Evolutionary conservation across 805 yeast species (phyloP).

Genomic region (Myxozyma udenii): DNA sequence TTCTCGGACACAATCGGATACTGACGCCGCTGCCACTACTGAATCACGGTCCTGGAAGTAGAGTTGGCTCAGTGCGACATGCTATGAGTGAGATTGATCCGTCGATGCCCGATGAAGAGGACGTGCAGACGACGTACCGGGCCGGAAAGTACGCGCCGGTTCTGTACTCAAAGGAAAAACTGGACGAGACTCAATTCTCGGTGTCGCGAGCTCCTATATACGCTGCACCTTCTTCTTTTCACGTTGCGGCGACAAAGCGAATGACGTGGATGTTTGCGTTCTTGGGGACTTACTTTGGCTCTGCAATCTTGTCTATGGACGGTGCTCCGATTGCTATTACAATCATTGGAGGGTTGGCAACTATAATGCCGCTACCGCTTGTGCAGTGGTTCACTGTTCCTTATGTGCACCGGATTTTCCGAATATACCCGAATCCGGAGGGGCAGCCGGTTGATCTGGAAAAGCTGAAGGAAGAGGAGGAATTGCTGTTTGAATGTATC

Average conservation of each 20-base stretch:
- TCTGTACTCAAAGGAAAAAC: conserved; percentile 7
- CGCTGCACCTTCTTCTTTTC: conserved; percentile 31
- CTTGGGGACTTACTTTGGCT: conserved; percentile 28
- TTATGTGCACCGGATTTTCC: conserved; percentile 67
- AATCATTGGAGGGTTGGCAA: conserved; percentile 42
- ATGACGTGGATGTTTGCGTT: conserved; percentile 27
- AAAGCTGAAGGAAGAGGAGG: conserved; percentile 58
- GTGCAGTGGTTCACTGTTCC: conserved; percentile 55
- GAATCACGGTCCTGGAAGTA: not conserved
- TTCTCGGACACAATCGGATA: not conserved
- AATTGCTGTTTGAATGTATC: conserved; percentile 64
- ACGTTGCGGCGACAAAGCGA: conserved; percentile 31
- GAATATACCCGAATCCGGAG: conserved; percentile 53
- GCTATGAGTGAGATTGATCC: conserved; percentile 26
- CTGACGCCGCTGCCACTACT: not conserved
- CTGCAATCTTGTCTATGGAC: conserved; percentile 27
- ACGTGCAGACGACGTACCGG: conserved; percentile 6
- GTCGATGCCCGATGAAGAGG: conserved; percentile 18
- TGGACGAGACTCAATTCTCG: conserved; percentile 12
- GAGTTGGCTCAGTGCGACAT: conserved; percentile 4
- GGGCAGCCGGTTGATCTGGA: conserved; percentile 59
- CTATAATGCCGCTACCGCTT: conserved; percentile 57
- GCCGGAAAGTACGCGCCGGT: conserved; percentile 22
- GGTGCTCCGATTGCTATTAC: conserved; percentile 53
- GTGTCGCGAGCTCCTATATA: conserved; percentile 30